Evolutionary conservation across 2,329 filamentous ascomycete species (phyloP).

Genomic region (Penicillium sp.): DNA sequence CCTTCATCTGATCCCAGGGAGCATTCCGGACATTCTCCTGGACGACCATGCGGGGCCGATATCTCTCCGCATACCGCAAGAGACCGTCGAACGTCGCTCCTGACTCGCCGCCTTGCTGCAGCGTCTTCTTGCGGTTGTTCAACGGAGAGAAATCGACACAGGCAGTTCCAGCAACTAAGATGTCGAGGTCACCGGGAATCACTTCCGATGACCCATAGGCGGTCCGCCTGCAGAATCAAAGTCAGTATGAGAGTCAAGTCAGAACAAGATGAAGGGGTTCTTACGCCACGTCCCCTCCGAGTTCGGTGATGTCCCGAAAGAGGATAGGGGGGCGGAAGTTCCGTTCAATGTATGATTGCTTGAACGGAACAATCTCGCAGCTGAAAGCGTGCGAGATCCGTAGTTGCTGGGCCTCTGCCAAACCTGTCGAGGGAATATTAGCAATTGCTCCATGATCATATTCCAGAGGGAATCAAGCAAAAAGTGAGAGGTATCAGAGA

Average conservation of each 20-base stretch:
- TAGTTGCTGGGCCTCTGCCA: constrained; percentile 34
- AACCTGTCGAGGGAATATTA: constrained; percentile 1
- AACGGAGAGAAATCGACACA: constrained; percentile 73
- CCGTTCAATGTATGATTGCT: constrained; percentile 63
- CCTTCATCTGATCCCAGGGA: constrained; percentile 58
- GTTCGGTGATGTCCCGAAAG: constrained; percentile 61
- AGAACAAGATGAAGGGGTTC: constrained; percentile 24
- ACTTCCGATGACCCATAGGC: constrained; percentile 61
- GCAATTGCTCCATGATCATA: constrained; percentile 21
- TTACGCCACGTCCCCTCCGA: constrained; percentile 52
- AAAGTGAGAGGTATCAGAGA: neutral
- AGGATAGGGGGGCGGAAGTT: constrained; percentile 57
- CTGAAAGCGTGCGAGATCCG: constrained; percentile 59
- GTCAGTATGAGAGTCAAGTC: constrained; percentile 7
- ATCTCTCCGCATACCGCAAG: constrained; percentile 55
- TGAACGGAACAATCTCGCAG: constrained; percentile 63
- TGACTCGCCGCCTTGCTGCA: constrained; percentile 62
- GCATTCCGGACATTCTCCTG: constrained; percentile 68
- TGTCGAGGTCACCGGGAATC: constrained; percentile 60
- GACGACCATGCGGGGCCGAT: constrained; percentile 63
- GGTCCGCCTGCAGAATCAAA: constrained; percentile 54
- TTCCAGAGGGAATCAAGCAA: constrained; percentile 32
- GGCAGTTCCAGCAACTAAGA: constrained; percentile 71
- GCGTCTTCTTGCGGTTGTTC: constrained; percentile 57
- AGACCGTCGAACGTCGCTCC: constrained; percentile 64